Evolutionary conservation across 306 rosid genomes (phyloP), one percentile per base, ranked within the genome.

Genomic region (Cicer cuneatum): DNA sequence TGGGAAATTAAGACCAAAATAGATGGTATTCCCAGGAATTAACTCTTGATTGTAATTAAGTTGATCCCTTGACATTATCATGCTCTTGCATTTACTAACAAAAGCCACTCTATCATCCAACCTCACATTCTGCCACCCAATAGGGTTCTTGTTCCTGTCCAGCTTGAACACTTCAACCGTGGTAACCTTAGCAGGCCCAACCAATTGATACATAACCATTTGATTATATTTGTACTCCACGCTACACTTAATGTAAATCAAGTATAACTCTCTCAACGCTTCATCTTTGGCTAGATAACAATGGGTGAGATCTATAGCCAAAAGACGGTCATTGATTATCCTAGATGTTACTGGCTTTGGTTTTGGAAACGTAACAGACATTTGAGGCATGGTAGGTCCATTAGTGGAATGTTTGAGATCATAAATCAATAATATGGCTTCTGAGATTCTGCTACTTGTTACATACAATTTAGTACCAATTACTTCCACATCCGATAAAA

Each of bases 391-490:
- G 18, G 37, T n/a, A 4, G 21, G 39, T 1, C 29, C 52, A 38
- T 53, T 9, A 39, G 0, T 16, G 0, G 5, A 7, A n/a, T 39
- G 52, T 39, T 7, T 21, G 7, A 71, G 21, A 71, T 53, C 49
- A 53, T 53, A 71, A 38, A 71, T 21, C 38, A 53, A 16, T 15
- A 51, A 29, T 11, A 11, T 38, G 46, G 73, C n/a, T 1, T 1
- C 0, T 16, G 38, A 43, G 38, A 1, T 3, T 10, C 1, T 10
- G 2, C 10, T 5, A 38, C 4, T 66, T 12, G 11, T 10, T 37
- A 38, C 74, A 69, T 69, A 69, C 38, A 70, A 39, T 9, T 52
- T 52, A 1, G 39, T 10, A 52, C 14, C 49, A 7, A 52, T 10
- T 15, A 38, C 3, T 52, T 70, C 64, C 64, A 70, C 2, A 16